Conservation (phyloP, 768 basidiomycete species). For the Pseudohyphozyma bogoriensis region DNA sequence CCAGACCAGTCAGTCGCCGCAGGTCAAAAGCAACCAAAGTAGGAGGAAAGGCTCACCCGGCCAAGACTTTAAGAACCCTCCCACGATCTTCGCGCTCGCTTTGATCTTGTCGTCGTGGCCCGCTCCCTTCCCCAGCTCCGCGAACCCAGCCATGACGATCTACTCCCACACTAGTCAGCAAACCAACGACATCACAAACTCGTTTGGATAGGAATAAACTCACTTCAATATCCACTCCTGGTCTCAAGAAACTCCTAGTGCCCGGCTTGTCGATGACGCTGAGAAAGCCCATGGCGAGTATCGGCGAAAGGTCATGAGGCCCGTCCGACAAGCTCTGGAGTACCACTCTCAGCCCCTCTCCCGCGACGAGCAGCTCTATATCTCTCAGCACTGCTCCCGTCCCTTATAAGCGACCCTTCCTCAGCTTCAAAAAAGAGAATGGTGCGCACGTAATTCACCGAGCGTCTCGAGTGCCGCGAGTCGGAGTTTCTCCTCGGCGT, state of each 20-base stretch:
- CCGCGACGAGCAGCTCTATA: conserved; percentile 64
- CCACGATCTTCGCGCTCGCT: conserved; percentile 64
- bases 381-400: conserved; percentile 67
- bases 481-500: conserved; percentile 78
- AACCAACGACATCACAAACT: not conserved
- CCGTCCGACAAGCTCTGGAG: conserved; percentile 84
- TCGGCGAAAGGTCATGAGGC: conserved; percentile 45
- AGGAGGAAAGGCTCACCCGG: conserved; percentile 54
- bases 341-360: conserved; percentile 75
- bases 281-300: conserved; percentile 69
- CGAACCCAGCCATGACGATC: conserved; percentile 80
- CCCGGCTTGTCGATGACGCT: conserved; percentile 75
- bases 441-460: conserved; percentile 68
- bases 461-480: conserved; percentile 74
- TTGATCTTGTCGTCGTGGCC: conserved; percentile 71
- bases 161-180: conserved; percentile 35
- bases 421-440: not conserved
- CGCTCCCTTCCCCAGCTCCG: conserved; percentile 75
- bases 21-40: not conserved
- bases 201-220: not conserved
- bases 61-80: conserved; percentile 81
- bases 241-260: conserved; percentile 62
- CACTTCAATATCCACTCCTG: conserved; percentile 85
- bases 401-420: not conserved
- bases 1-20: not conserved